These are phyloP conservation scores for Coprinopsis marcescibilis DNA, from an alignment of 768 basidiomycete genomes.

Conservation along the genomic window DNA sequence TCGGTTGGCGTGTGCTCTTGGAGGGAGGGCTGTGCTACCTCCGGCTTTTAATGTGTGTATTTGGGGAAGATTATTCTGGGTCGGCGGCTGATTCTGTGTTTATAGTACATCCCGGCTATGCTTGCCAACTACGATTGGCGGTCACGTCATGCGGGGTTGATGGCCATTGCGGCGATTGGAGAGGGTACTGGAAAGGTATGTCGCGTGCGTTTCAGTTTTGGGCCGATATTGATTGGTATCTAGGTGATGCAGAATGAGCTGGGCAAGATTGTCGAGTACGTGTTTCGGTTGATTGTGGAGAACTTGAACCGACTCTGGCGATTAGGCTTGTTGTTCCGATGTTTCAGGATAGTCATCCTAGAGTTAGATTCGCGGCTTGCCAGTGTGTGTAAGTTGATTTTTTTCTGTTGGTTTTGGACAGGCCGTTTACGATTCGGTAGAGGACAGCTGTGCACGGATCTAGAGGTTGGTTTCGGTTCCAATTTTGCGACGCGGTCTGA, in stretches of 20 bases:
- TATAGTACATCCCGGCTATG: conserved; percentile 72
- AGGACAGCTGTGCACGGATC: conserved; percentile 85
- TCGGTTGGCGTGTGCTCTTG: conserved; percentile 73
- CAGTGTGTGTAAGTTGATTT: conserved; percentile 68
- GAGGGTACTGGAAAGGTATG: conserved; percentile 74
- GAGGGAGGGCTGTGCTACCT: conserved; percentile 69
- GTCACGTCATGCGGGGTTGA: conserved; percentile 76
- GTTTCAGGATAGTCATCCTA: conserved; percentile 75
- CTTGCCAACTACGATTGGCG: conserved; percentile 81
- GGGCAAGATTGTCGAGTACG: conserved; percentile 76
- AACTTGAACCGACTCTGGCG: too few species aligned
- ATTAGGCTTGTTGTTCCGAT: conserved; percentile 67
- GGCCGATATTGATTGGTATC: too few species aligned
- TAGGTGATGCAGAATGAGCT: conserved; percentile 79
- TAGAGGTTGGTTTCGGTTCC: conserved; percentile 48
- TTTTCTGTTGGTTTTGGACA: conserved; percentile 8
- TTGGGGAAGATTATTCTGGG: background rate
- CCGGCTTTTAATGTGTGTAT: conserved; percentile 58
- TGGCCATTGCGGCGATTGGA: conserved; percentile 81
- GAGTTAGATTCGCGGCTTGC: conserved; percentile 72
- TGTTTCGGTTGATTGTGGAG: too few species aligned
- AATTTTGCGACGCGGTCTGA: background rate
- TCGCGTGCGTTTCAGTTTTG: background rate
- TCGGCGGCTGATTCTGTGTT: conserved; percentile 1
- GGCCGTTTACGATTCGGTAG: conserved; percentile 28